Evolutionary conservation across 2,329 filamentous ascomycete genomes (phyloP).

Genomic region (Pseudocercospora macadamiae): DNA sequence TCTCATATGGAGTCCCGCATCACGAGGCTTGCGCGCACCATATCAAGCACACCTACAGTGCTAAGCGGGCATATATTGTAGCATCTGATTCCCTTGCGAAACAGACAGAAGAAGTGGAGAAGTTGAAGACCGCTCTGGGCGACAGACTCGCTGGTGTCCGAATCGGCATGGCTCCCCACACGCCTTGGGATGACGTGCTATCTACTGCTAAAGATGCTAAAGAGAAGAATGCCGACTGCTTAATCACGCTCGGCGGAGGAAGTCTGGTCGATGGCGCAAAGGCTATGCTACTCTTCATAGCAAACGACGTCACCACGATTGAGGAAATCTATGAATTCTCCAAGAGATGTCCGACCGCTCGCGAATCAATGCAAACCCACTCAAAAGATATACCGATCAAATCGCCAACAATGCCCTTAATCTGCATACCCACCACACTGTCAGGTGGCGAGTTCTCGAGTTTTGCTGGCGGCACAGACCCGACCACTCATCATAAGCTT

Average conservation of each 20-base stretch:
- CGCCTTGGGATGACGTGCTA: conserved; percentile 57
- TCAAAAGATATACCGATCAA: not conserved
- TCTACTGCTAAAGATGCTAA: conserved; percentile 50
- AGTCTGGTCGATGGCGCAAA: conserved; percentile 62
- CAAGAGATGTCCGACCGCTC: conserved; percentile 2
- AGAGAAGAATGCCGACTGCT: conserved; percentile 47
- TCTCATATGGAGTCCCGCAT: conserved; percentile 55
- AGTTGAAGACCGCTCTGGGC: conserved; percentile 47
- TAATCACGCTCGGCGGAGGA: conserved; percentile 60
- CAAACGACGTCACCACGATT: conserved; percentile 24
- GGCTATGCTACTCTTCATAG: conserved; percentile 46
- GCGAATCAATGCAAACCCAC: not conserved
- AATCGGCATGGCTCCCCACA: conserved; percentile 59
- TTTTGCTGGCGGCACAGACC: conserved; percentile 45
- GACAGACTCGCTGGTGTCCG: conserved; percentile 49
- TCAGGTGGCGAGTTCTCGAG: conserved; percentile 37
- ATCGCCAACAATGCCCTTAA: conserved; percentile 12
- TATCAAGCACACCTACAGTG: conserved; percentile 47
- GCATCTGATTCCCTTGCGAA: conserved; percentile 54
- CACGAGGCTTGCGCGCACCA: conserved; percentile 51
- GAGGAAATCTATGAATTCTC: conserved; percentile 15
- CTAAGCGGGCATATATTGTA: conserved; percentile 55
- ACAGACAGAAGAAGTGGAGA: conserved; percentile 51
- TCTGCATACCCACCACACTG: conserved; percentile 21
- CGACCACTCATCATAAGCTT: conserved; percentile 20